A percentile compares a stretch with the other conserved stretches of the same genome.
phyloP scores from a whole-genome alignment of 768 basidiomycete genomes.

The Suillus placidus region DNA sequence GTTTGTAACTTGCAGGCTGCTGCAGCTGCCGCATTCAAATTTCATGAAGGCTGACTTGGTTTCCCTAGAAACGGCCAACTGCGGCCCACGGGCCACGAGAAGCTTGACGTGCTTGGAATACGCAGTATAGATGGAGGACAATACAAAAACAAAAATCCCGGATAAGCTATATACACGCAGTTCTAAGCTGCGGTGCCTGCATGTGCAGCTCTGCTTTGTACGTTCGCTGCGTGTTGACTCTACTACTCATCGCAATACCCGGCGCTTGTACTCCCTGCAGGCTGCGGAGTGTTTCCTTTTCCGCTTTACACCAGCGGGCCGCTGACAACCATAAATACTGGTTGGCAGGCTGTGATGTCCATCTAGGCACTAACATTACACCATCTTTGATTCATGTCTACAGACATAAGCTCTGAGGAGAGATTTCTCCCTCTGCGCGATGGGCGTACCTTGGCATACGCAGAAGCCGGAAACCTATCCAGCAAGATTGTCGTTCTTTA shows the following conservation, averaged over 20 bases:
- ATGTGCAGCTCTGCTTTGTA: neutral
- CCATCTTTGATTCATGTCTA: neutral
- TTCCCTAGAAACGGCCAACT: neutral
- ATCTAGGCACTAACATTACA: neutral
- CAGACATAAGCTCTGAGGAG: constrained; percentile 10
- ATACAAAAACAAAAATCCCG: neutral
- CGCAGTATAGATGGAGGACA: neutral
- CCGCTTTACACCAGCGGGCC: neutral
- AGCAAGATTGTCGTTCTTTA: constrained; percentile 53
- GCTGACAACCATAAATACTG: neutral
- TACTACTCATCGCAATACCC: neutral
- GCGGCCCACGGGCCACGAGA: neutral
- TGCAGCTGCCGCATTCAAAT: neutral
- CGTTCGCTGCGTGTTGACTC: neutral
- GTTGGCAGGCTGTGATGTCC: no score
- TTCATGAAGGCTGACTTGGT: neutral
- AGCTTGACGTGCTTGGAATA: neutral
- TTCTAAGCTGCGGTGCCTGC: neutral
- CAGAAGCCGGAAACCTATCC: constrained; percentile 51
- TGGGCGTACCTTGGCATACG: constrained; percentile 56
- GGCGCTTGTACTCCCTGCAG: neutral
- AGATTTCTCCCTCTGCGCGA: constrained; percentile 27
- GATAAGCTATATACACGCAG: neutral
- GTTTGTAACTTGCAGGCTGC: neutral
- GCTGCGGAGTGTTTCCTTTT: neutral